Percentiles rank a stretch among this genome's conserved stretches.
phyloP scores from a whole-genome alignment of 805 yeast genomes.

The Nakazawaea ishiwadae region DNA sequence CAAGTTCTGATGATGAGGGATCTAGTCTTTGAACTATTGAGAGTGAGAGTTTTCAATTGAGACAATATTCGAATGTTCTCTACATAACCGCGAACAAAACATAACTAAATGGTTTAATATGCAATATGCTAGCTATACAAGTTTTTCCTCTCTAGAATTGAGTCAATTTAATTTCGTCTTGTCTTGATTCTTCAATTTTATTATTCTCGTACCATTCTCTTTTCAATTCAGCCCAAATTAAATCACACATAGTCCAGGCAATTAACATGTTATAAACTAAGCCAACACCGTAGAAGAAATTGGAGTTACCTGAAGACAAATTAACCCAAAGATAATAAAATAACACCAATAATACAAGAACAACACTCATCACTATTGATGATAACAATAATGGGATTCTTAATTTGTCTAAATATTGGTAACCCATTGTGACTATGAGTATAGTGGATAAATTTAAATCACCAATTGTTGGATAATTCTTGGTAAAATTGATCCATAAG shows the following conservation, averaged over 20 bases:
- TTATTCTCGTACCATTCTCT: constrained; percentile 49
- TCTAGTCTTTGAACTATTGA: too few relatives aligned
- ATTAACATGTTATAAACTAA: constrained; percentile 69
- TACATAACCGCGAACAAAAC: too few relatives aligned
- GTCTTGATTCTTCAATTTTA: constrained; percentile 34
- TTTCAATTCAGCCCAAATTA: constrained; percentile 75
- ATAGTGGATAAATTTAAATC: constrained; percentile 50
- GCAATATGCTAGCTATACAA: not conserved
- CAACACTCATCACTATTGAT: constrained; percentile 21
- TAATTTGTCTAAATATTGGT: constrained; percentile 21
- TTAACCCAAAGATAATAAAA: constrained; percentile 94
- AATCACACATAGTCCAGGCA: constrained; percentile 36
- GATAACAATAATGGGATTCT: constrained; percentile 25
- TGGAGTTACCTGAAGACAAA: constrained; percentile 91
- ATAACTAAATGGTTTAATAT: too few relatives aligned
- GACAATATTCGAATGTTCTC: too few relatives aligned
- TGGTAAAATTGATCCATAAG: constrained; percentile 51
- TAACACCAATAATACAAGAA: constrained; percentile 69
- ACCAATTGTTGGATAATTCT: constrained; percentile 81
- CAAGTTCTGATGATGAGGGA: too few relatives aligned
- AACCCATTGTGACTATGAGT: constrained; percentile 25
- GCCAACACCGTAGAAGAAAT: constrained; percentile 93
- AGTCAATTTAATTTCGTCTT: constrained; percentile 37
- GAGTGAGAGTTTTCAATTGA: too few relatives aligned
- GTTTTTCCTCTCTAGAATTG: constrained; percentile 33